Percentiles rank a stretch among this genome's conserved stretches.
These are phyloP conservation scores for Globisporangium rhizosaccharum DNA, from an alignment of 352 stramenopile genomes.

Conservation along the genomic window DNA sequence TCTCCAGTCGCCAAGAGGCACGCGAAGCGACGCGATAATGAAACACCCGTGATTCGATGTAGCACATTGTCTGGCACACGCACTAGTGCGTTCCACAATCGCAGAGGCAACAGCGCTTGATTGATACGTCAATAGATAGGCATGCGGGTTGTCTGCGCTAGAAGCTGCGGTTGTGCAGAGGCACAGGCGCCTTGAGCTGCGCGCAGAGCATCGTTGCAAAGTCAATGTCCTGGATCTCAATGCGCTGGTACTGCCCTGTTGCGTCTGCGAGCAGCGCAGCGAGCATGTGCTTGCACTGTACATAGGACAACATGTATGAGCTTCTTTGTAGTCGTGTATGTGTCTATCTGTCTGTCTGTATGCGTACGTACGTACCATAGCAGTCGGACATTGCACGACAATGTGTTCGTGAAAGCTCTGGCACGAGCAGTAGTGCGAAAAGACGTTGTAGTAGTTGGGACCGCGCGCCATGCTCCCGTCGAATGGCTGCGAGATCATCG, in stretches of 20 bases:
- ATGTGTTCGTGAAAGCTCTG: slow-evolving; percentile 41
- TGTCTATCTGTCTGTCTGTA: not conserved
- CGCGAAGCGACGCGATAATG: too few relatives aligned
- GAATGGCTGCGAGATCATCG: slow-evolving; percentile 31
- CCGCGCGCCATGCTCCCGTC: slow-evolving; percentile 32
- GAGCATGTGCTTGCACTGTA: slow-evolving; percentile 73
- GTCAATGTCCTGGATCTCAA: slow-evolving; percentile 48
- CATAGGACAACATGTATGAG: not conserved
- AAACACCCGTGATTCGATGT: not conserved
- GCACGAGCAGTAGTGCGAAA: slow-evolving; percentile 66
- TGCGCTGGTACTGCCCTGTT: slow-evolving; percentile 32
- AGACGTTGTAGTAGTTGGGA: slow-evolving; percentile 74
- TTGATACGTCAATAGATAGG: too few relatives aligned
- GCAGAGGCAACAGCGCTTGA: not conserved
- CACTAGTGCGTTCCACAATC: not conserved
- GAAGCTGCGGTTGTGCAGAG: not conserved
- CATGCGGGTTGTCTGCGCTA: too few relatives aligned
- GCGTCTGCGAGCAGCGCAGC: slow-evolving; percentile 53
- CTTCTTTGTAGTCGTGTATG: not conserved
- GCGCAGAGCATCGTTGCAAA: slow-evolving; percentile 64
- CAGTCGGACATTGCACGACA: slow-evolving; percentile 26
- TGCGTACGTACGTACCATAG: slow-evolving; percentile 34
- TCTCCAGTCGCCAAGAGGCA: too few relatives aligned
- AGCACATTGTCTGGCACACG: not conserved
- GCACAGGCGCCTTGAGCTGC: slow-evolving; percentile 4